Conservation (phyloP, 176 grass and related monocot species). For the Triticum monococcum region DNA sequence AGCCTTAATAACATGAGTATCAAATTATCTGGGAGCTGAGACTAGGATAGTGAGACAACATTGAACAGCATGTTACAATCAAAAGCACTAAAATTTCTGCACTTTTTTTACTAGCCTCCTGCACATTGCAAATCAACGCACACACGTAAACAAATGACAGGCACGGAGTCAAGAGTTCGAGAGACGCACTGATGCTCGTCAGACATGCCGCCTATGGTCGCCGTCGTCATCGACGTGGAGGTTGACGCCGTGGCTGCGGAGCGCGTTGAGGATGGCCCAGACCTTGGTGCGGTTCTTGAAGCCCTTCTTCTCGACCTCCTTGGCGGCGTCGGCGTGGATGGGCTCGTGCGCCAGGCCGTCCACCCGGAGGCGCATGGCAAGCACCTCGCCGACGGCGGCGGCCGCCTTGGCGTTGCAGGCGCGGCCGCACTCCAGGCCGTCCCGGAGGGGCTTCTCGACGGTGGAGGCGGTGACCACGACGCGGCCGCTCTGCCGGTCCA, state of each 20-base stretch:
- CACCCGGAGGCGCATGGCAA: constrained; percentile 83
- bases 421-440: constrained; percentile 69
- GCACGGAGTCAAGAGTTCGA: neutral
- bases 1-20: neutral
- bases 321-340: constrained; percentile 61
- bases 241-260: constrained; percentile 60
- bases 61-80: neutral
- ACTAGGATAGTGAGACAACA: neutral
- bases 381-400: constrained; percentile 69
- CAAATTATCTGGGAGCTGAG: neutral
- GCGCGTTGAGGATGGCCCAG: constrained; percentile 72
- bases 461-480: constrained; percentile 75
- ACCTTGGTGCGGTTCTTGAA: constrained; percentile 87
- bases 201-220: constrained; percentile 37
- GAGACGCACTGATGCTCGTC: neutral
- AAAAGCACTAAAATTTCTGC: neutral
- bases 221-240: constrained; percentile 49
- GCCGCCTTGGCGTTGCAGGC: constrained; percentile 90
- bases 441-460: constrained; percentile 72
- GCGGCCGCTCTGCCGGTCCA: constrained; percentile 72
- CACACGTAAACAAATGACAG: neutral
- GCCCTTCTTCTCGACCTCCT: constrained; percentile 89
- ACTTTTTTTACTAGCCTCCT: neutral
- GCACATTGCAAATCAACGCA: neutral
- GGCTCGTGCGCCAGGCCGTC: constrained; percentile 69